Evolutionary conservation across 306 rosid genomes (phyloP), one percentile per base, ranked within the genome.

Genomic region (Delonix regia): DNA sequence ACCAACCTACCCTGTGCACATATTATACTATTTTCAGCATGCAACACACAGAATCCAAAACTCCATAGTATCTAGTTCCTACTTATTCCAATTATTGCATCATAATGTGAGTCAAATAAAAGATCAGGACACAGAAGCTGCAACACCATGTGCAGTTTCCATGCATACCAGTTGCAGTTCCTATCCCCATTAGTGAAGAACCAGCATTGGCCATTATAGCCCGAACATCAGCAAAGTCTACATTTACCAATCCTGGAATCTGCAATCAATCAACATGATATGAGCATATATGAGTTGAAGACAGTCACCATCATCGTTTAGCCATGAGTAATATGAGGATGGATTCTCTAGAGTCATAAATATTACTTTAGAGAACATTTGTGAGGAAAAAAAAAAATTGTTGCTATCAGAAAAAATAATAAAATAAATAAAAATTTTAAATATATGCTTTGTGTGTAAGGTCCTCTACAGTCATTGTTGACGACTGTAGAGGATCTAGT

Each of bases 201-300:
- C 99, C 99, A 36, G 99, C 99, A 78, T 88, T 95, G 74, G 94
- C 98, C 98, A 95, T 95, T 86, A 95, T 95, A 75, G 99, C 99
- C 81, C 99, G 88, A 63, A 95, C 99, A 84, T 95, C 99, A 18
- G 99, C 99, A 88, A 95, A 95, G 82, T 95, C 99, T 33, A 95
- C 98, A 55, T 95, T 95, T 47, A 91, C 99, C 69, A 93, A 87
- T 61, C 99, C 99, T 0, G 99, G 99, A 79, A 95, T 89, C 99
- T 95, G 98, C 85, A 87, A 73, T 81, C 60, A 76, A 76, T 63
- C 65, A 76, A 77, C 53, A 57, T 51, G 66, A 14, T 47, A 70
- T 62, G 63, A 41, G 75, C 66, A 79, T 15, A 52, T 51, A 67
- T 59, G 25, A 27, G 64, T 73, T 49, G 59, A 62, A 66, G 76